phyloP scores from a whole-genome alignment of 2,329 filamentous ascomycete genomes.

The Thermoascus crustaceus region DNA sequence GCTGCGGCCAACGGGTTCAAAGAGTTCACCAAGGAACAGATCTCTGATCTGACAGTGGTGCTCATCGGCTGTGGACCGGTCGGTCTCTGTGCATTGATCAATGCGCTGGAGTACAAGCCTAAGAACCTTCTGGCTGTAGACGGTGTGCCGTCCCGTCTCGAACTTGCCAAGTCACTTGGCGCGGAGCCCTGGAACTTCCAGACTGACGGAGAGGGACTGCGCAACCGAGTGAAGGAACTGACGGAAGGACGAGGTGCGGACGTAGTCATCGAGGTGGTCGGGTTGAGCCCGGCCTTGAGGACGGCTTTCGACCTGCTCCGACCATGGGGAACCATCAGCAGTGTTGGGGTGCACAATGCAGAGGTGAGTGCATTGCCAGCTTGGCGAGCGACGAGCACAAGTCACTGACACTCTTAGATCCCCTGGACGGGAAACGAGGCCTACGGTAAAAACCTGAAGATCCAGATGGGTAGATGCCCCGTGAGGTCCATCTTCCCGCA shows the following conservation, averaged over 20 bases:
- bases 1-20: conserved; percentile 71
- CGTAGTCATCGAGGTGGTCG: conserved; percentile 72
- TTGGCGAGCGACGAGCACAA: not conserved
- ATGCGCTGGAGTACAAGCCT: conserved; percentile 66
- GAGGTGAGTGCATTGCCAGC: conserved; percentile 45
- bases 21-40: conserved; percentile 49
- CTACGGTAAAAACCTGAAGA: conserved; percentile 59
- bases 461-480: conserved; percentile 71
- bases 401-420: conserved; percentile 41
- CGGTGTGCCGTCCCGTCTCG: conserved; percentile 64
- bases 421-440: conserved; percentile 59
- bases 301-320: conserved; percentile 64
- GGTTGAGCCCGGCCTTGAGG: conserved; percentile 58
- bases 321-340: conserved; percentile 65
- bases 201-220: conserved; percentile 56
- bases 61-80: conserved; percentile 80
- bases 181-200: conserved; percentile 78
- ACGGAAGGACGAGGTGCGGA: conserved; percentile 79
- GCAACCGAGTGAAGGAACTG: conserved; percentile 61
- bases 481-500: conserved; percentile 62
- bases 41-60: conserved; percentile 62
- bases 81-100: conserved; percentile 73
- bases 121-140: conserved; percentile 73
- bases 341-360: conserved; percentile 67
- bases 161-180: conserved; percentile 63